Conservation (phyloP, 768 basidiomycete genomes). For the Hydnomerulius pinastri region DNA sequence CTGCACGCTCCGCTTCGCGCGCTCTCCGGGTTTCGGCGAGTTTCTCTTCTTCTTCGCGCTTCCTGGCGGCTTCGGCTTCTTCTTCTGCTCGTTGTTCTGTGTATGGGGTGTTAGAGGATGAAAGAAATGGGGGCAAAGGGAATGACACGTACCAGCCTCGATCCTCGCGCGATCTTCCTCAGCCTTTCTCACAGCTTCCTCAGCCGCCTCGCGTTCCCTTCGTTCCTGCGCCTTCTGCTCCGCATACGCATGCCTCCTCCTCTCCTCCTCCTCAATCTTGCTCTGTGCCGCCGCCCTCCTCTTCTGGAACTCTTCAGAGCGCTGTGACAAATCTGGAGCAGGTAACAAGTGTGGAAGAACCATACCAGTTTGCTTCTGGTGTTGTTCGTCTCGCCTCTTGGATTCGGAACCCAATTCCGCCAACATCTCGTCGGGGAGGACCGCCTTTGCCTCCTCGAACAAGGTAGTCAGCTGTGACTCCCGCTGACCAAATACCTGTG, state of each 20-base stretch:
- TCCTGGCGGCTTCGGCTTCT: slow-evolving; percentile 53
- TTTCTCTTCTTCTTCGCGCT: slow-evolving; percentile 65
- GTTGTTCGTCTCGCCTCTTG: too few species aligned
- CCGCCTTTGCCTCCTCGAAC: too few species aligned
- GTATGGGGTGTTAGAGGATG: slow-evolving; percentile 19
- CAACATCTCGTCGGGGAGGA: too few species aligned
- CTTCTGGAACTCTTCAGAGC: slow-evolving; percentile 64
- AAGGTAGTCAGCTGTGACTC: too few species aligned
- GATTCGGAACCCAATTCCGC: too few species aligned
- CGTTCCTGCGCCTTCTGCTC: slow-evolving; percentile 57
- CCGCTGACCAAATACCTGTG: too few species aligned
- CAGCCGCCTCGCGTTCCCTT: slow-evolving; percentile 25
- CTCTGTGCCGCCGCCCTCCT: slow-evolving; percentile 55
- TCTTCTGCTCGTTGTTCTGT: slow-evolving; percentile 59
- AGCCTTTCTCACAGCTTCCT: slow-evolving; percentile 15
- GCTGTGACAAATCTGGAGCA: slow-evolving; percentile 55
- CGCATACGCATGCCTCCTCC: slow-evolving; percentile 59
- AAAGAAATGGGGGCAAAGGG: neutral
- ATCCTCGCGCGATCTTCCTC: slow-evolving; percentile 46
- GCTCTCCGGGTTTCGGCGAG: slow-evolving; percentile 49
- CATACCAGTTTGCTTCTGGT: too few species aligned
- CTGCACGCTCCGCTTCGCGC: slow-evolving; percentile 53
- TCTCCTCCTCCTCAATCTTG: slow-evolving; percentile 81
- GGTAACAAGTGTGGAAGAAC: too few species aligned
- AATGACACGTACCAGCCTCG: slow-evolving; percentile 51